These are phyloP conservation scores for Lodderomyces pseudojiufengensis DNA, from an alignment of 1,139 yeast genomes.

Conservation along the genomic window DNA sequence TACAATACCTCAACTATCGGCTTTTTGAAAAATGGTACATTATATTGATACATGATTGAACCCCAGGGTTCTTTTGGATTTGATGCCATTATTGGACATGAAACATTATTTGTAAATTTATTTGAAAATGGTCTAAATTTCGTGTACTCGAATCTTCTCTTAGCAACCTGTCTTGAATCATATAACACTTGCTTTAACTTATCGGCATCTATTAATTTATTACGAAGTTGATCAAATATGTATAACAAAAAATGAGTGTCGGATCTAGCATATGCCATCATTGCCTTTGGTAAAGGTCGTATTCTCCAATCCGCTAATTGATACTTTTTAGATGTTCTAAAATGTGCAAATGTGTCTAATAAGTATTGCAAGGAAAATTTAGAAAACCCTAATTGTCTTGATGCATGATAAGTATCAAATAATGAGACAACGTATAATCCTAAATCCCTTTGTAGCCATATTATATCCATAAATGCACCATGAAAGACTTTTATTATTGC, in stretches of 20 bases:
- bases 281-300: conserved; percentile 74
- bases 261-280: conserved; percentile 87
- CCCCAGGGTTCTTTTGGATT: conserved; percentile 55
- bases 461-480: conserved; percentile 95
- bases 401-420: conserved; percentile 92
- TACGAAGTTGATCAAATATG: conserved; percentile 73
- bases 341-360: conserved; percentile 74
- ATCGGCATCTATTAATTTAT: conserved; percentile 48
- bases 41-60: conserved; percentile 60
- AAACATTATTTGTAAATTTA: conserved; percentile 28
- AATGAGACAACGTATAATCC: conserved; percentile 87
- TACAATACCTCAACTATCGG: conserved; percentile 60
- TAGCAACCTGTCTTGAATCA: conserved; percentile 79
- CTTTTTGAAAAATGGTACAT: conserved; percentile 53
- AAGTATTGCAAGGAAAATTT: conserved; percentile 82
- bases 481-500: conserved; percentile 81
- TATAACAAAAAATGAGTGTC: conserved; percentile 89
- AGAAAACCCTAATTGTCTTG: conserved; percentile 72
- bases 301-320: conserved; percentile 97
- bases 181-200: conserved; percentile 51
- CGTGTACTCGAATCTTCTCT: conserved; percentile 75
- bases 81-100: conserved; percentile 47
- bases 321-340: conserved; percentile 88
- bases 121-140: conserved; percentile 48
- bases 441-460: conserved; percentile 94